Base-by-base conservation (phyloP, 371 early-diverging fungal species). In the Umbelopsis sp. region DNA sequence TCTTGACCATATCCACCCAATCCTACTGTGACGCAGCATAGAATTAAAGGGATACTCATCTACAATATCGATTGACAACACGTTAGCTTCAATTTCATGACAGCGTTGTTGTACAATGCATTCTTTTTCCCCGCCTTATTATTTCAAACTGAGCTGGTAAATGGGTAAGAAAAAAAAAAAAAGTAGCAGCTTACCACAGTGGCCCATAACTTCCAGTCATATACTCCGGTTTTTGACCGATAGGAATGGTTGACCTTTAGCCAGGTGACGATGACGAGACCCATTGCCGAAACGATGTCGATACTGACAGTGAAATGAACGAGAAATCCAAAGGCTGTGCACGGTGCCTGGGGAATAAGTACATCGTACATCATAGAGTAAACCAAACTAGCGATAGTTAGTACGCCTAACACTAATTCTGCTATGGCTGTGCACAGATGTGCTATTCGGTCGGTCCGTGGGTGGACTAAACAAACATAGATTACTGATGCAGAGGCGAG, bases 321-420 rank as follows among this genome's bases (percentile, higher is more conserved):
- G 5, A 57, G 57, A 57, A 57, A 57, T 8, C 57, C 57, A 35
- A 57, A 29, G 3, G 35, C 57, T 12, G 35, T 35, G 18, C 57
- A 57, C 7, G 57, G 35, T n/a, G 35, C 35, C 11, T 29, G 57
- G 18, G 57, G 57, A 29, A 57, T 29, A 29, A 57, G 18, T 0
- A 57, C 57, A 14, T 57, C 57, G 18, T 57, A 29, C 57, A 57
- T 57, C 57, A 57, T 57, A 18, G 57, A 57, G 35, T 57, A 57
- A 3, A 57, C 57, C 57, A 57, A 57, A 57, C 32, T 29, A 29
- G 57, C 35, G 7, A 57, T 57, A 18, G 57, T 57, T 35, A 57
- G 18, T 3, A 18, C 57, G 11, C 57, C 57, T 16, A 57, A 35
- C 14, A 57, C 16, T 11, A 57, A 11, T 35, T 57, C 57, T 11